Conservation (phyloP, 1,284 basidiomycete species). For the Filobasidium uniguttulatum region DNA sequence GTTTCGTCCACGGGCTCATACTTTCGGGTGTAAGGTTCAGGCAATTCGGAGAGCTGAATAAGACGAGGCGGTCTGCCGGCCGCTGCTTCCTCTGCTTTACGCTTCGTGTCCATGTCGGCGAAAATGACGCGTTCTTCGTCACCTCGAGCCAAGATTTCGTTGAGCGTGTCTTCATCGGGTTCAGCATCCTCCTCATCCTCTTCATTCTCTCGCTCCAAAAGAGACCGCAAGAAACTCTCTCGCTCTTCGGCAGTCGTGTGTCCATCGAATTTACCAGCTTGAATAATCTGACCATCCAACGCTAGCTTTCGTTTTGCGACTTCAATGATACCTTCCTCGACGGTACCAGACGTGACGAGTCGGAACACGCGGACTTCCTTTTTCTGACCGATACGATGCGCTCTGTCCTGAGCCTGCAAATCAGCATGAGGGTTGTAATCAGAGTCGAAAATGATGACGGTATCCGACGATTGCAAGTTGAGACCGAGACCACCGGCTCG, state of each 20-base stretch:
- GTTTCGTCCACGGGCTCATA: conserved; percentile 34
- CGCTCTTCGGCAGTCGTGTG: conserved; percentile 97
- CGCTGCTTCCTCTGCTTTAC: conserved; percentile 56
- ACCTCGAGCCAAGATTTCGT: conserved; percentile 75
- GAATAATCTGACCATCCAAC: conserved; percentile 98
- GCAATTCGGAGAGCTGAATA: conserved; percentile 80
- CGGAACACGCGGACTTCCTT: conserved; percentile 93
- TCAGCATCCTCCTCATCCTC: conserved; percentile 87
- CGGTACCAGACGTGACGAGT: conserved; percentile 94
- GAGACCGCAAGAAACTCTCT: conserved; percentile 80
- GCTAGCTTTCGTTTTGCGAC: conserved; percentile 93
- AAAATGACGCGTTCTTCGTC: conserved; percentile 71
- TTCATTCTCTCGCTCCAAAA: conserved; percentile 76
- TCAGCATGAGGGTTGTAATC: conserved; percentile 96
- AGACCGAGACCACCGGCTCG: conserved; percentile 94
- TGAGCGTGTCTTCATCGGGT: conserved; percentile 94
- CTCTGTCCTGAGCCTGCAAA: conserved; percentile 67
- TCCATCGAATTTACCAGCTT: conserved; percentile 98
- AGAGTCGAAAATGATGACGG: conserved; percentile 68
- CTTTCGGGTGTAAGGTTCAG: conserved; percentile 68
- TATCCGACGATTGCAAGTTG: conserved; percentile 96
- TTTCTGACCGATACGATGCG: conserved; percentile 98
- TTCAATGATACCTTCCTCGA: conserved; percentile 93
- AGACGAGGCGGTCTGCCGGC: conserved; percentile 65
- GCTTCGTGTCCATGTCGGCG: conserved; percentile 69